Conservation (phyloP, 2,329 filamentous ascomycete genomes). For the Clonostachys solani region DNA sequence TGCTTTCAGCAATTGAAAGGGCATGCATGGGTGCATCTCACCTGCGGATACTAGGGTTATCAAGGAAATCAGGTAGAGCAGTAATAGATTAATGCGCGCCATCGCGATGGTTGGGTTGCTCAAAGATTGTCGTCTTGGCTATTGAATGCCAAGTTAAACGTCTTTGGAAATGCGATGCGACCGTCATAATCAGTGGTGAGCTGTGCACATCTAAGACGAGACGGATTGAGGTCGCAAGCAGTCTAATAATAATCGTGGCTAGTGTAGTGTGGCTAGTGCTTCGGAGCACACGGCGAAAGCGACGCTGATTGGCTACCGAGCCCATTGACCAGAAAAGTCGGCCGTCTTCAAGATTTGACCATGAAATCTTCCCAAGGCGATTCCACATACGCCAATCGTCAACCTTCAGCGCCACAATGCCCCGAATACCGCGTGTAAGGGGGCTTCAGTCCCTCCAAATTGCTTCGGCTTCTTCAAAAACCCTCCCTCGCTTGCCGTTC, state of each 20-base stretch:
- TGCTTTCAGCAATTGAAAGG: neutral
- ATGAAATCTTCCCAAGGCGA: too few species aligned
- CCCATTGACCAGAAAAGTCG: too few species aligned
- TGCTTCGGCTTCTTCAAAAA: conserved; percentile 12
- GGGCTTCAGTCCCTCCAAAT: conserved; percentile 23
- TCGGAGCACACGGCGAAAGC: too few species aligned
- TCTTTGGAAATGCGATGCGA: neutral
- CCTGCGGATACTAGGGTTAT: conserved; percentile 27
- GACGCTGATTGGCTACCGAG: too few species aligned
- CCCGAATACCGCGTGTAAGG: conserved; percentile 33
- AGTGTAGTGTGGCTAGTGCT: neutral
- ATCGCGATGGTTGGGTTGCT: conserved; percentile 16
- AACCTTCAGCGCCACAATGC: conserved; percentile 19
- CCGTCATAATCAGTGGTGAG: too few species aligned
- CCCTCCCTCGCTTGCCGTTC: conserved; percentile 17
- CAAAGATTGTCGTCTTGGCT: neutral
- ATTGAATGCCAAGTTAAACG: neutral
- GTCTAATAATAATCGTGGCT: neutral
- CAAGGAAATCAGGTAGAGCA: conserved; percentile 28
- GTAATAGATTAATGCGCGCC: conserved; percentile 29
- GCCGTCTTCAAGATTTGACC: too few species aligned
- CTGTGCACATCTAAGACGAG: neutral
- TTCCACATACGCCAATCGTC: too few species aligned
- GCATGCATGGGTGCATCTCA: conserved; percentile 24
- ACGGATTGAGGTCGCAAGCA: neutral